These are phyloP conservation scores for Haplographium delicatum DNA, from an alignment of 495 filamentous ascomycete species.

Conservation along the genomic window DNA sequence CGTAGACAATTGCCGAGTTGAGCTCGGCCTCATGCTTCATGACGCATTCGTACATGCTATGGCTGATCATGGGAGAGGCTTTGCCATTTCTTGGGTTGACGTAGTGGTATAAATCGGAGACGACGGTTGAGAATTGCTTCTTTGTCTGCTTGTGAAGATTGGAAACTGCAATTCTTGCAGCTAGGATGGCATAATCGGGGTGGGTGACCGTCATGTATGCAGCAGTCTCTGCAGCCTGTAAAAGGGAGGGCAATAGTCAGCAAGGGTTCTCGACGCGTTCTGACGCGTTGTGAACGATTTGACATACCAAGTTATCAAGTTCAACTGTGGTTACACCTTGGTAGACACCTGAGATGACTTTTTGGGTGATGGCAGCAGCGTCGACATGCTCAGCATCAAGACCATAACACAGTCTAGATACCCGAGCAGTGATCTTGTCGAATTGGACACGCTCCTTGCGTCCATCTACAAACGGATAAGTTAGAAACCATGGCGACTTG, in stretches of 20 bases:
- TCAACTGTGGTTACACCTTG: constrained; percentile 95
- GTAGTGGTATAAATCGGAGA: constrained; percentile 92
- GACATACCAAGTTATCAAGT: constrained; percentile 87
- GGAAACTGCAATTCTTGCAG: constrained; percentile 95
- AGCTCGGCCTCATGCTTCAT: constrained; percentile 94
- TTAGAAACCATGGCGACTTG: not conserved
- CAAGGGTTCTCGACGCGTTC: constrained; percentile 5
- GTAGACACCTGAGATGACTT: constrained; percentile 99
- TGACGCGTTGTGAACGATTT: not conserved
- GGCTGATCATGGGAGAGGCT: constrained; percentile 85
- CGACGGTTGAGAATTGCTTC: constrained; percentile 95
- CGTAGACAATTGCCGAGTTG: constrained; percentile 98
- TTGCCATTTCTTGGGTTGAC: constrained; percentile 89
- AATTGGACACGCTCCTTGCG: constrained; percentile 99
- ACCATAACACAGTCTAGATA: constrained; percentile 94
- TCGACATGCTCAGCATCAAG: constrained; percentile 96
- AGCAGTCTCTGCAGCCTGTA: constrained; percentile 92
- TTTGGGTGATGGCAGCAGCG: constrained; percentile 95
- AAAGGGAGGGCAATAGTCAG: constrained; percentile 15
- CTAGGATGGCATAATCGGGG: constrained; percentile 97
- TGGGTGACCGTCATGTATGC: constrained; percentile 99
- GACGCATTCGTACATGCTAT: constrained; percentile 81
- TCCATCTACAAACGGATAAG: constrained; percentile 62
- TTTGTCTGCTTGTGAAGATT: constrained; percentile 99
- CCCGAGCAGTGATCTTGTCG: constrained; percentile 99